Conservation (phyloP, 1,139 yeast genomes). For the Blastobotrys petasosporus region DNA sequence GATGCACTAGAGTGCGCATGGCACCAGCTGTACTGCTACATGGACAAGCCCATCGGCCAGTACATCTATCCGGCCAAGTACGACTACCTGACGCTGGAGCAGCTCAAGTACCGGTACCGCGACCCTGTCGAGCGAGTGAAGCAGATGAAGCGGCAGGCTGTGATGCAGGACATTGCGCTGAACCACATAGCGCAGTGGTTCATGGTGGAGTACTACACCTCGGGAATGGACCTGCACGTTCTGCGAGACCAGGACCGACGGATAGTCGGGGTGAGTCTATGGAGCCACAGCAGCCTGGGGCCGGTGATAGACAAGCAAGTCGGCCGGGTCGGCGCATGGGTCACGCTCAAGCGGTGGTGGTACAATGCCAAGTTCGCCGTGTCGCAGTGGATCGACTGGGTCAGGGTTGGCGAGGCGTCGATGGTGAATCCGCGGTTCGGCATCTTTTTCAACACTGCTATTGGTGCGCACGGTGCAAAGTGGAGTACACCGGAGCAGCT, state of each 20-base stretch:
- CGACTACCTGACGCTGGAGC: neutral
- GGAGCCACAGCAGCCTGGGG: too few species aligned
- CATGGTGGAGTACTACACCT: neutral
- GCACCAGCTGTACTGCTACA: neutral
- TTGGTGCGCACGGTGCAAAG: too few species aligned
- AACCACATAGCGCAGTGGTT: neutral
- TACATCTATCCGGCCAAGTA: neutral
- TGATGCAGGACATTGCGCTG: neutral
- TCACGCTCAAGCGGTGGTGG: too few species aligned
- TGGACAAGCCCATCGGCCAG: neutral
- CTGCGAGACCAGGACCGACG: neutral
- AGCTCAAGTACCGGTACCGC: neutral
- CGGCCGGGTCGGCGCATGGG: too few species aligned
- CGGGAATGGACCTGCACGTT: neutral
- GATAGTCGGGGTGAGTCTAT: neutral
- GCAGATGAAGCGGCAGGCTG: neutral
- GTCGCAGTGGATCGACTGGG: too few species aligned
- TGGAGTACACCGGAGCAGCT: neutral
- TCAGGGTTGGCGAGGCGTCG: too few species aligned
- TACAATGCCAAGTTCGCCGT: too few species aligned
- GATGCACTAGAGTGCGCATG: conserved; percentile 1
- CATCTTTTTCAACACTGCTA: too few species aligned
- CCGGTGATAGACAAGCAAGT: too few species aligned
- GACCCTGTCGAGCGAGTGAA: neutral
- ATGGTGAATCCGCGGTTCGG: too few species aligned